Percentiles rank a stretch among this genome's conserved stretches.
These are phyloP conservation scores for Chenopodium album DNA, from an alignment of 148 eudicot genomes.

Conservation along the genomic window DNA sequence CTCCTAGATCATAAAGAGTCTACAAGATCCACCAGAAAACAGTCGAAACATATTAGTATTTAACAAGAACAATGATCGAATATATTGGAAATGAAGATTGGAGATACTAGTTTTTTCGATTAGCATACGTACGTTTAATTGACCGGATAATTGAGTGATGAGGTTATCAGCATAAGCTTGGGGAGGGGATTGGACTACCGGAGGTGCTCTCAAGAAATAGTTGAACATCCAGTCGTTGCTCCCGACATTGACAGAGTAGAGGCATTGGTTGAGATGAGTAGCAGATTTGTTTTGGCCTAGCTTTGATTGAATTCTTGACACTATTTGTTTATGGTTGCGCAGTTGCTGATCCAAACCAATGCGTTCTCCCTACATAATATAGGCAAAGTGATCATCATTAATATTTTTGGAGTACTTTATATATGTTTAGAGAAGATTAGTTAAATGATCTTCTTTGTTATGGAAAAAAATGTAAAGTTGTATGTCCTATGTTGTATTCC, in stretches of 20 bases:
- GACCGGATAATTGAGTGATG: conserved; percentile 25
- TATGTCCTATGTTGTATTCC: too few species aligned
- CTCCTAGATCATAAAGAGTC: conserved; percentile 44
- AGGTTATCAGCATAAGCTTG: conserved; percentile 32
- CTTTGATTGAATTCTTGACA: conserved; percentile 26
- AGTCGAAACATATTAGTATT: neutral
- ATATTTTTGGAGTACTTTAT: too few species aligned
- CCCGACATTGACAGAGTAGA: conserved; percentile 39
- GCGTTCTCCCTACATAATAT: conserved; percentile 24
- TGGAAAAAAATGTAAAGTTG: neutral
- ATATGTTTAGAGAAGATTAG: neutral
- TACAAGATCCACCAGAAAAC: neutral
- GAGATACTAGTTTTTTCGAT: too few species aligned
- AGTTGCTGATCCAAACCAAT: conserved; percentile 34
- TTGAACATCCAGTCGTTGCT: conserved; percentile 44
- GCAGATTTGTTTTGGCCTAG: conserved; percentile 1
- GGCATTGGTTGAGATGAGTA: conserved; percentile 23
- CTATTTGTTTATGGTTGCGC: conserved; percentile 20
- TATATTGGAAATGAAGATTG: neutral
- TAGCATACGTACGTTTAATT: conserved; percentile 33
- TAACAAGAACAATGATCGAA: neutral
- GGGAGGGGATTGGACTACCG: conserved; percentile 5
- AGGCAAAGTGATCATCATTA: neutral
- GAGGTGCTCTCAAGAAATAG: conserved; percentile 21
- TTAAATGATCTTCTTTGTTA: neutral